phyloP scores from a whole-genome alignment of 2,329 filamentous ascomycete genomes.

The Arthroderma sp. region DNA sequence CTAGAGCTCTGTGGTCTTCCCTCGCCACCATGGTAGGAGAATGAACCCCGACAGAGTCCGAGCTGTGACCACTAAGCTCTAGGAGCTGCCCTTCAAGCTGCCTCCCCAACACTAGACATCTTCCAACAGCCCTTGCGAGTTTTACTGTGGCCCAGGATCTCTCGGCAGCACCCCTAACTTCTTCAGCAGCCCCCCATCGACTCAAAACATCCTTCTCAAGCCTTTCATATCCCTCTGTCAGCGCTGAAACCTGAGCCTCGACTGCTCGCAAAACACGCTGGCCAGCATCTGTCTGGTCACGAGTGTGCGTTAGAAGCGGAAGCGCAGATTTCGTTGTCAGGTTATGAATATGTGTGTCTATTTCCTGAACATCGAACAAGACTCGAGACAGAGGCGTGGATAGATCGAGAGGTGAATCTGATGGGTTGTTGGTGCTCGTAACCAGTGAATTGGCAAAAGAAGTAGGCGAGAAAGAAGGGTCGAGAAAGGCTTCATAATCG shows the following conservation, averaged over 20 bases:
- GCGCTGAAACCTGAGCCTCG: constrained; percentile 61
- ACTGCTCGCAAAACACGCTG: constrained; percentile 60
- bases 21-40: constrained; percentile 20
- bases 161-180: constrained; percentile 63
- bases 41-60: neutral
- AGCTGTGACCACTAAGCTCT: constrained; percentile 44
- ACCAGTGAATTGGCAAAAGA: constrained; percentile 82
- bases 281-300: constrained; percentile 59
- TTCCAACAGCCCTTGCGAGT: constrained; percentile 60
- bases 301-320: constrained; percentile 66
- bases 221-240: constrained; percentile 75
- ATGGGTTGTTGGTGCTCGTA: constrained; percentile 78
- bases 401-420: constrained; percentile 79
- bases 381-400: constrained; percentile 87
- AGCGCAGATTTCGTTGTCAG: constrained; percentile 75
- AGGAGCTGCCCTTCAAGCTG: constrained; percentile 77
- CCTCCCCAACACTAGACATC: constrained; percentile 67
- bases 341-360: constrained; percentile 87
- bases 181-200: constrained; percentile 73
- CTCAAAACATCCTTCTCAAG: constrained; percentile 75
- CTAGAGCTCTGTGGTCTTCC: constrained; percentile 64
- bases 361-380: constrained; percentile 91
- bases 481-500: constrained; percentile 85
- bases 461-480: constrained; percentile 65
- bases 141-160: constrained; percentile 69